Base-by-base conservation (phyloP, 2,329 filamentous ascomycete genomes). In the Orbilia quercus region DNA sequence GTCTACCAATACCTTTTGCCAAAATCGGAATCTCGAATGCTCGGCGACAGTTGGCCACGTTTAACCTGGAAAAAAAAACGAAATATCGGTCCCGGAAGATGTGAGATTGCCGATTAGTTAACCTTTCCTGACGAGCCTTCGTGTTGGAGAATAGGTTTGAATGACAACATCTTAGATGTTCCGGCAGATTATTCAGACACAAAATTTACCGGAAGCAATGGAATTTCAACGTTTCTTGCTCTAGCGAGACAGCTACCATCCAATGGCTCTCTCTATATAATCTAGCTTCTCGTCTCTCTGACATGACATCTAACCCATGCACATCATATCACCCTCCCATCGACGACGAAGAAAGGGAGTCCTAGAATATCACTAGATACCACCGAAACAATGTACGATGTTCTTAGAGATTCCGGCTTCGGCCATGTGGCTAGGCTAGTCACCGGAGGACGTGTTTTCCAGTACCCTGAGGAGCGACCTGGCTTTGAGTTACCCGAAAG, bases 381-480 rank as follows among this genome's bases (percentile, higher is more conserved):
- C 28, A n/a, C 20, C 18, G 47, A 12, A 36, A 63, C 1, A 44
- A 58, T 63, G 59, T 45, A 63, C 18, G 47, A 59, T 58, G 59
- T 66, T 40, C 80, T 88, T 65, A 81, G 86, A 78, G 87, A 88
- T 65, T 83, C 86, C 70, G 83, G 86, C 25, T 76, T 88, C 74
- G 87, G 87, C 76, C 86, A 88, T 76, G 75, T 88, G 53, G 82
- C 89, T 75, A 83, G 87, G 76, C 85, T 82, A 76, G 54, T 84
- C 60, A 86, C 86, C 1, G 79, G 80, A 31, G 87, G 86, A 77
- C 82, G 80, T 44, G 77, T 85, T 45, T 81, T 89, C 11, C 82
- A 83, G 67, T 89, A 88, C 71, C 86, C 86, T 14, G 87, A 89
- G 80, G 87, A 89, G 75, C 81, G 81, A 70, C 76, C 83, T 20